phyloP scores from a whole-genome alignment of 2,329 filamentous ascomycete genomes.

The Aspergillus costaricaensis region DNA sequence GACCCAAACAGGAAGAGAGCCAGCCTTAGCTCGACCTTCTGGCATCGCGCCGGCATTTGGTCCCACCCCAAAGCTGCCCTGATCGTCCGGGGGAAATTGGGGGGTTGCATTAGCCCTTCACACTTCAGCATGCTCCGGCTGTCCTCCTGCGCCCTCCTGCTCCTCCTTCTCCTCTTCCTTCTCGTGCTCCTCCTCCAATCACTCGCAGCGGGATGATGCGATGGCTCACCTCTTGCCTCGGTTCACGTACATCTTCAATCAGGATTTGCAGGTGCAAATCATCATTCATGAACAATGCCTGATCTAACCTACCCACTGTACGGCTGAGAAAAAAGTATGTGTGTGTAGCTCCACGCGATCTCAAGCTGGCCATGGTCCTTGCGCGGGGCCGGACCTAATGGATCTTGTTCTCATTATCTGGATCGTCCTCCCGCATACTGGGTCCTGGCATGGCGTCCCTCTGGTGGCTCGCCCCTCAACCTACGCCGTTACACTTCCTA shows the following conservation, averaged over 20 bases:
- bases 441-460: not conserved
- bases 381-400: not conserved
- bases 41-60: not conserved
- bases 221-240: not conserved
- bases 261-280: not conserved
- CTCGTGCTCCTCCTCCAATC: not conserved
- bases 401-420: not conserved
- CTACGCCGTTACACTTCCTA: constrained; percentile 6
- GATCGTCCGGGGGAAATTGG: constrained; percentile 12
- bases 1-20: too few species aligned
- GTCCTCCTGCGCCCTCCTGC: not conserved
- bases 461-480: constrained; percentile 2
- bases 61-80: constrained; percentile 5
- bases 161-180: not conserved
- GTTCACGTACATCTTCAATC: not conserved
- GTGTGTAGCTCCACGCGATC: not conserved
- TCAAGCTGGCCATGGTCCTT: not conserved
- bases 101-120: not conserved
- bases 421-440: constrained; percentile 3
- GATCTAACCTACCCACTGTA: too few species aligned
- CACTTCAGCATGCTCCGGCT: not conserved
- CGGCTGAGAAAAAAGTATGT: too few species aligned
- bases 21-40: too few species aligned
- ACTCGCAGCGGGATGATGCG: not conserved
- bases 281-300: too few species aligned